Conservation (phyloP, 2,329 filamentous ascomycete species). For the Gremmenia infestans region DNA sequence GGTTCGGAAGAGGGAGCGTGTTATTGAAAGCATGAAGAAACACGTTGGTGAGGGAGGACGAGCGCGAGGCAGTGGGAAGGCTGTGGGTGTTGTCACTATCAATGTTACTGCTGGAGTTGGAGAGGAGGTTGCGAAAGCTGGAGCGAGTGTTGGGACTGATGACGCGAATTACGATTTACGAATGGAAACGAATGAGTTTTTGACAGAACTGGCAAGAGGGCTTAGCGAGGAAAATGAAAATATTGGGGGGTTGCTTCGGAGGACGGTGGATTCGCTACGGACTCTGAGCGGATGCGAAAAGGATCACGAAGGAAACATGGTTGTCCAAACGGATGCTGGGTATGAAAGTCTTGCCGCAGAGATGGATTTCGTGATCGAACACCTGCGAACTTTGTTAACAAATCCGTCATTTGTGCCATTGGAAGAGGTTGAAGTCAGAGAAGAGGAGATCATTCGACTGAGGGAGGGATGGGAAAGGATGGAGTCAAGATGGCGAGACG, state of each 20-base stretch:
- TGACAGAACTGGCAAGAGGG: constrained; percentile 76
- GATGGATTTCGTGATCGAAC: constrained; percentile 72
- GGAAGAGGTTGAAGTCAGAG: constrained; percentile 87
- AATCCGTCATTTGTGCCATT: constrained; percentile 96
- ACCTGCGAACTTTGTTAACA: constrained; percentile 78
- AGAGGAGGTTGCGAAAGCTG: constrained; percentile 32
- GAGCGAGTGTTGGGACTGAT: constrained; percentile 25
- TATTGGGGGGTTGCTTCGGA: constrained; percentile 65
- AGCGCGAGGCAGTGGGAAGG: constrained; percentile 52
- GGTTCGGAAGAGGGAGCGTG: constrained; percentile 81
- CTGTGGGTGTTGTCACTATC: constrained; percentile 51
- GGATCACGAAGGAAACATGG: constrained; percentile 26
- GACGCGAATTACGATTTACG: constrained; percentile 64
- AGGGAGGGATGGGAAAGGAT: constrained; percentile 89
- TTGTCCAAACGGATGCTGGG: constrained; percentile 29
- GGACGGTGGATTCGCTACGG: constrained; percentile 66
- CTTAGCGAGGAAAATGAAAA: constrained; percentile 90
- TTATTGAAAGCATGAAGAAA: constrained; percentile 83
- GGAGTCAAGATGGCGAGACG: constrained; percentile 86
- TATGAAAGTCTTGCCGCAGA: constrained; percentile 66
- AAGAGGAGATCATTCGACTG: constrained; percentile 82
- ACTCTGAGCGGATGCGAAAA: constrained; percentile 59
- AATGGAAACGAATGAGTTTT: constrained; percentile 84
- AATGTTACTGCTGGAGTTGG: constrained; percentile 50
- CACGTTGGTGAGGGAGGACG: constrained; percentile 70